Percentiles rank a stretch among this genome's conserved stretches.
Conservation (phyloP, 106 monocot species). For the Platanthera zijinensis region DNA sequence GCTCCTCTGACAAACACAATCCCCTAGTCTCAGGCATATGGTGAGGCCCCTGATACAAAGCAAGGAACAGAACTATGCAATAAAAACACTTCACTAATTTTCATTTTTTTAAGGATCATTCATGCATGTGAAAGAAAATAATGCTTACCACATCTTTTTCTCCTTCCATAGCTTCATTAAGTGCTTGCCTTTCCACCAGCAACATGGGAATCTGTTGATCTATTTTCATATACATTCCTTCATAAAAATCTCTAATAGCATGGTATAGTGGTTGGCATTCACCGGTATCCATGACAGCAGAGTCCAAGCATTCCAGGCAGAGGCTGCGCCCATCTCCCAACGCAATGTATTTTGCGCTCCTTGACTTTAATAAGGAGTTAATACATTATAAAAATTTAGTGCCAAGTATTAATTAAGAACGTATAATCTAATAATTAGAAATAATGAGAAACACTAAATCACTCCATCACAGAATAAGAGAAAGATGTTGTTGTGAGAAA, state of each 20-base stretch:
- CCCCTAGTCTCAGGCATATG: conserved; percentile 97
- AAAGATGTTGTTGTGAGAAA: not conserved
- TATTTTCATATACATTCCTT: conserved; percentile 93
- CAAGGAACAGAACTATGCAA: not conserved
- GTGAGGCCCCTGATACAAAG: conserved; percentile 49
- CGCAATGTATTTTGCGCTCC: conserved; percentile 61
- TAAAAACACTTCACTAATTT: not conserved
- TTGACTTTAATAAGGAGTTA: conserved; percentile 39
- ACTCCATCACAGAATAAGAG: not conserved
- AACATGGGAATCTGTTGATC: conserved; percentile 99
- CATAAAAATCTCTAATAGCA: conserved; percentile 90
- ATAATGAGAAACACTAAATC: not conserved
- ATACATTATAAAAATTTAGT: not conserved
- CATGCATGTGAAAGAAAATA: not conserved
- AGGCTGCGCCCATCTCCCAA: conserved; percentile 80
- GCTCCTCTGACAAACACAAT: conserved; percentile 89
- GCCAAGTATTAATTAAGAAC: not conserved
- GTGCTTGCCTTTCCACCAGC: conserved; percentile 92
- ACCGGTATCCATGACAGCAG: conserved; percentile 91
- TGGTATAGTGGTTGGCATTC: conserved; percentile 95
- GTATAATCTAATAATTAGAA: not conserved
- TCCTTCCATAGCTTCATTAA: conserved; percentile 98
- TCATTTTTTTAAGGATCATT: not conserved
- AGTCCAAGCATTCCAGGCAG: conserved; percentile 90
- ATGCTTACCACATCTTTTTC: conserved; percentile 82